Conservation (phyloP, 768 basidiomycete genomes). For the Tricholomella constricta region DNA sequence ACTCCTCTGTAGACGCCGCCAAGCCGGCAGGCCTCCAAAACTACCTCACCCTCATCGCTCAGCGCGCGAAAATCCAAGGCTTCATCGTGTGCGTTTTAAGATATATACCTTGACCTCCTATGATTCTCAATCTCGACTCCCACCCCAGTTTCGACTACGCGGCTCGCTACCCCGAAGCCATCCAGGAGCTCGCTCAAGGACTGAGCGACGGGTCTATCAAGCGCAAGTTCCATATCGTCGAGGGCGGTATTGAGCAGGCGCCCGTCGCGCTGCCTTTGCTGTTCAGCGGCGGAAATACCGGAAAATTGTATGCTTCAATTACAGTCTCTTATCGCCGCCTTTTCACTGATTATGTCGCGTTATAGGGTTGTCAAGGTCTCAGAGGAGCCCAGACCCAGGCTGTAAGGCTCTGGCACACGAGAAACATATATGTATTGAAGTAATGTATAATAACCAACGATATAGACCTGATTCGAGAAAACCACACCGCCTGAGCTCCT, state of each 20-base stretch:
- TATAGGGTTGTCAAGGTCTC: constrained; percentile 61
- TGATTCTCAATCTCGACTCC: background rate
- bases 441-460: background rate
- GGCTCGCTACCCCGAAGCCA: constrained; percentile 57
- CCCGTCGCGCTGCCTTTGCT: constrained; percentile 70
- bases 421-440: background rate
- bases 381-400: constrained; percentile 39
- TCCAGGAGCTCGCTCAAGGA: constrained; percentile 55
- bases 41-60: constrained; percentile 70
- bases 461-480: too few species aligned
- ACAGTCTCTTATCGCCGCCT: background rate
- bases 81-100: constrained; percentile 67
- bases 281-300: constrained; percentile 76
- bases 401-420: constrained; percentile 24
- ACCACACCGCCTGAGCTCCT: too few species aligned
- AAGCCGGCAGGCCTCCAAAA: constrained; percentile 67
- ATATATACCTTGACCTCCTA: background rate
- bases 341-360: constrained; percentile 4
- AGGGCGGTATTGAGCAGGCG: constrained; percentile 71
- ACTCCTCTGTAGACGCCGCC: constrained; percentile 44
- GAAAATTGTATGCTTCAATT: constrained; percentile 58
- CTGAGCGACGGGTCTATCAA: constrained; percentile 73
- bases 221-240: constrained; percentile 76
- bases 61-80: constrained; percentile 80
- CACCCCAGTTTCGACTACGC: constrained; percentile 72